Evolutionary conservation across 164 flowering plant genomes (phyloP).

Genomic region (Kingdonia uniflora): DNA sequence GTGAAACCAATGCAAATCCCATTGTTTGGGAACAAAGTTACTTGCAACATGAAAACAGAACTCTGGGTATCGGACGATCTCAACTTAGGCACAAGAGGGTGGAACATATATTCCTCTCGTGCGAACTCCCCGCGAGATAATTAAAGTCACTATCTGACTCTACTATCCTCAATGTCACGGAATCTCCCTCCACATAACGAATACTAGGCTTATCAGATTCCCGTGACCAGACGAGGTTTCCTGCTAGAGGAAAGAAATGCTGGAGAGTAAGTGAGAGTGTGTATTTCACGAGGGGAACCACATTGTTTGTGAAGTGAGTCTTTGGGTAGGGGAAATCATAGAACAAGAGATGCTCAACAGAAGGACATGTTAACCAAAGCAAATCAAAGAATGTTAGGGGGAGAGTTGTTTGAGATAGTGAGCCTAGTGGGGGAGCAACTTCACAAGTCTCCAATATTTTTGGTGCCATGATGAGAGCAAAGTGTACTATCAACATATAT

Average conservation of each 20-base stretch:
- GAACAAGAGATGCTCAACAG: conserved; percentile 25
- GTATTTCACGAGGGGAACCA: conserved; percentile 21
- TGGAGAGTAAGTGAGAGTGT: conserved; percentile 36
- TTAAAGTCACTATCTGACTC: conserved; percentile 16
- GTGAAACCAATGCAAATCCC: conserved; percentile 31
- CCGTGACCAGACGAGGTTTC: conserved; percentile 16
- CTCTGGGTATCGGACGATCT: background rate
- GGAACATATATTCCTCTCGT: conserved; percentile 10
- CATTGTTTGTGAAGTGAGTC: conserved; percentile 13
- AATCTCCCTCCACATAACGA: conserved; percentile 19
- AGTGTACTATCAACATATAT: too few relatives aligned
- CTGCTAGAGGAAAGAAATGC: too few relatives aligned
- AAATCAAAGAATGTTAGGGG: conserved; percentile 24
- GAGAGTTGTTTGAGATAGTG: conserved; percentile 9
- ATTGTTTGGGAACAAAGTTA: conserved; percentile 22
- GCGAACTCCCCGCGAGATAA: conserved; percentile 13
- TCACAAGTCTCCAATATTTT: background rate
- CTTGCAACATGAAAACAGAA: conserved; percentile 22
- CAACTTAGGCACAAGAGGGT: conserved; percentile 19
- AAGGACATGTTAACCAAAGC: conserved; percentile 10
- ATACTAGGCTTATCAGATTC: conserved; percentile 15
- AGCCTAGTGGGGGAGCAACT: conserved; percentile 8
- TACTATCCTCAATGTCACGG: conserved; percentile 19
- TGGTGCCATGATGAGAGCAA: conserved; percentile 1
- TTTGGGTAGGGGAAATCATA: conserved; percentile 20